phyloP scores from a whole-genome alignment of 2,329 filamentous ascomycete genomes.

The Aspergillus felis region DNA sequence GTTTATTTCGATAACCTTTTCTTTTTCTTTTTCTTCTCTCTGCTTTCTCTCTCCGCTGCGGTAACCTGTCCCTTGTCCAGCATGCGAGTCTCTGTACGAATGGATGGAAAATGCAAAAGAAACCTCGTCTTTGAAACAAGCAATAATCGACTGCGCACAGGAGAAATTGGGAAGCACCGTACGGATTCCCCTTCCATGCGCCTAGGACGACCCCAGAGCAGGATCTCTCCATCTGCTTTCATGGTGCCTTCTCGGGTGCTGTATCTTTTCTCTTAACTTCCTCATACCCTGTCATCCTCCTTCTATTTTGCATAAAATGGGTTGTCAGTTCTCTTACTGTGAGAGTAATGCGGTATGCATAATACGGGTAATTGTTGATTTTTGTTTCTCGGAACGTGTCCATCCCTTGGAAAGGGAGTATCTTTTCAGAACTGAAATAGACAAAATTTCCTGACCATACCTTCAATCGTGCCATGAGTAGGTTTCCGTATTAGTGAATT shows the following conservation, averaged over 20 bases:
- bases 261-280: not conserved
- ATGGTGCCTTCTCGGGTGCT: not conserved
- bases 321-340: conserved; percentile 8
- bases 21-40: conserved; percentile 10
- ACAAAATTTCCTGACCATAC: not conserved
- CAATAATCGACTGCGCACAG: conserved; percentile 10
- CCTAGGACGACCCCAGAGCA: not conserved
- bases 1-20: conserved; percentile 16
- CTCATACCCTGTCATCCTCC: conserved; percentile 4
- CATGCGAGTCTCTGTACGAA: conserved; percentile 26
- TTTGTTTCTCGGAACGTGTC: not conserved
- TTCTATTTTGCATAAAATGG: conserved; percentile 18
- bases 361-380: conserved; percentile 5
- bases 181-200: not conserved
- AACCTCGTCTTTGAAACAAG: not conserved
- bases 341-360: conserved; percentile 18
- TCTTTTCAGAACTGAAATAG: not conserved
- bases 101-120: conserved; percentile 14
- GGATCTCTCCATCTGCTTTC: not conserved
- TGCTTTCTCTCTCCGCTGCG: conserved; percentile 13
- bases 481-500: not conserved
- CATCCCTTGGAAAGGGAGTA: not conserved
- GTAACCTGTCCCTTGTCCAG: conserved; percentile 15
- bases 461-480: not conserved
- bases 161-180: conserved; percentile 10